Evolutionary conservation across 1,284 basidiomycete genomes (phyloP).

Genomic region (Moniliophthora roreri): DNA sequence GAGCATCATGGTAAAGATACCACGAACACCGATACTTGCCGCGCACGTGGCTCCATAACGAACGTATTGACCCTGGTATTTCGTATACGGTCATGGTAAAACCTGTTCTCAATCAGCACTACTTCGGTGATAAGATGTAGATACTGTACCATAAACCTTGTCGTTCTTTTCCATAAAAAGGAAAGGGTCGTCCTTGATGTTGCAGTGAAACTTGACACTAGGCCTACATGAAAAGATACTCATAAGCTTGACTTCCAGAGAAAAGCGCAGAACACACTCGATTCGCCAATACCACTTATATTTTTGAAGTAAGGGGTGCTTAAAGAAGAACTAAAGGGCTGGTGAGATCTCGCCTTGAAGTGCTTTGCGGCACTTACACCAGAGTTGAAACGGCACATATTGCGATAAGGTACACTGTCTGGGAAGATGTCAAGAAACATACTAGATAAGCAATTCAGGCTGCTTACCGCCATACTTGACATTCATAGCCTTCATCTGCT

Average conservation of each 20-base stretch:
- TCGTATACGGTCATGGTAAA: slow-evolving; percentile 13
- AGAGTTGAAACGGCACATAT: slow-evolving; percentile 25
- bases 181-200: slow-evolving; percentile 66
- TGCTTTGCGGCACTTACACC: slow-evolving; percentile 14
- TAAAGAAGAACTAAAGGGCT: slow-evolving; percentile 48
- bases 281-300: slow-evolving; percentile 70
- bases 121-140: not conserved
- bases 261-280: slow-evolving; percentile 34
- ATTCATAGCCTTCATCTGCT: slow-evolving; percentile 45
- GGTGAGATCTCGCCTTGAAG: not conserved
- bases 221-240: slow-evolving; percentile 34
- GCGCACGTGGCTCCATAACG: slow-evolving; percentile 8
- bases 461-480: slow-evolving; percentile 32
- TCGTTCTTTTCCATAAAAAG: slow-evolving; percentile 63
- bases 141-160: slow-evolving; percentile 48
- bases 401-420: slow-evolving; percentile 23
- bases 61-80: slow-evolving; percentile 6
- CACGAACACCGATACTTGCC: no score
- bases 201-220: slow-evolving; percentile 61
- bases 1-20: no score
- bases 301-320: slow-evolving; percentile 42
- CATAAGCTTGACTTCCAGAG: no score
- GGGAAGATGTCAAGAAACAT: slow-evolving; percentile 5
- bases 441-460: not conserved
- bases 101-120: not conserved